Evolutionary conservation across 1,284 basidiomycete species (phyloP).

Genomic region (Ceratobasidium sp.): DNA sequence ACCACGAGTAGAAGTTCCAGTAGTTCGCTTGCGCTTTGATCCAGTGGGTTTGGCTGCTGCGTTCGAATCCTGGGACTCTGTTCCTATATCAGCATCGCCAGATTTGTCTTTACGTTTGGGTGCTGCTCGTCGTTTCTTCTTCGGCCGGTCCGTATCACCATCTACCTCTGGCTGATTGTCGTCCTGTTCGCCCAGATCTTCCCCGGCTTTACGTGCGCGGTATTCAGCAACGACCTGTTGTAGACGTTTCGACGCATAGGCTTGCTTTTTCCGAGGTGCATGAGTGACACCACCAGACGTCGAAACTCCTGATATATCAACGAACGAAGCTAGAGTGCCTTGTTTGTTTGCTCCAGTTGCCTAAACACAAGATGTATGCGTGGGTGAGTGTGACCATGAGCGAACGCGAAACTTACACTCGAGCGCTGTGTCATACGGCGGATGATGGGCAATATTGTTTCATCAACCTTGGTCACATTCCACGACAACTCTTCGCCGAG

Average conservation of each 20-base stretch:
- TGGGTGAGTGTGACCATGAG: background rate
- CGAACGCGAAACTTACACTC: conserved; percentile 65
- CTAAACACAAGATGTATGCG: conserved; percentile 47
- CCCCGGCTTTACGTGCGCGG: conserved; percentile 46
- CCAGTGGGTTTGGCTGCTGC: conserved; percentile 12
- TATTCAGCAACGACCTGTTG: conserved; percentile 73
- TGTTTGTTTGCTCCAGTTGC: conserved; percentile 73
- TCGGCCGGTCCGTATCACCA: conserved; percentile 33
- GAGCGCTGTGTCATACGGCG: conserved; percentile 87
- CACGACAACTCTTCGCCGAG: conserved; percentile 91
- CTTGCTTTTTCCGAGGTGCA: conserved; percentile 83
- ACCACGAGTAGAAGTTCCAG: conserved; percentile 39
- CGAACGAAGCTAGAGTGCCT: conserved; percentile 70
- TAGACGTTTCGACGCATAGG: conserved; percentile 87
- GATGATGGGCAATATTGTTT: conserved; percentile 93
- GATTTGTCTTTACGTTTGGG: conserved; percentile 16
- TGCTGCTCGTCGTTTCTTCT: conserved; percentile 13
- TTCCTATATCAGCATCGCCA: conserved; percentile 28
- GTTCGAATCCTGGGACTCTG: conserved; percentile 44
- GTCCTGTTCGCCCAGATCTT: conserved; percentile 32
- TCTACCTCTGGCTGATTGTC: conserved; percentile 41
- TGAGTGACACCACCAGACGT: conserved; percentile 63
- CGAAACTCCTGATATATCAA: conserved; percentile 63
- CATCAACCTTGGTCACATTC: conserved; percentile 90
- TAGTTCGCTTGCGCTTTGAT: conserved; percentile 22